Evolutionary conservation across 2,329 filamentous ascomycete genomes (phyloP), one percentile per base, ranked within the genome.

Genomic region (Cladophialophora psammophila): DNA sequence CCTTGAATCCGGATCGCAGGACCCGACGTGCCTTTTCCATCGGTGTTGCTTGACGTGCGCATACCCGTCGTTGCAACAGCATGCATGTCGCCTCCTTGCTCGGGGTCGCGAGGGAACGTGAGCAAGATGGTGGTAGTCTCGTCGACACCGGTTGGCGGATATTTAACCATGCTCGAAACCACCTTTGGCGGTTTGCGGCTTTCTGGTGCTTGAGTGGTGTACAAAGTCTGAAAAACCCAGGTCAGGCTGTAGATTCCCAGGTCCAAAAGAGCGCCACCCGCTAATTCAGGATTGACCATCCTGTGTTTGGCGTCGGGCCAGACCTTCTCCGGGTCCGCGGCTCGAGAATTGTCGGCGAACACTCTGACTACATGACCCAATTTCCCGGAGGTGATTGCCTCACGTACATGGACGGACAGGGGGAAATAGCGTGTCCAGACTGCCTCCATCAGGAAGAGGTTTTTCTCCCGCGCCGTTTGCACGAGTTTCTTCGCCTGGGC

Each of bases 161-260:
- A 71, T 8, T 61, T 66, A 7, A 70, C 69, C 55, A 72, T 71
- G 35, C 71, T 70, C 60, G 91, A 87, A 9, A 88, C 80, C 3
- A 95, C 88, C 53, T 82, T 84, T 5, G 93, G 93, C 0, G 85
- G 75, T 77, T 92, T 86, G 72, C 92, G 91, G 62, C 86, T 78
- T 9, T 31, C 57, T n/a, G 77, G 84, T 1, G 89, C 85, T 75
- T 94, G 90, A 2, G 91, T 87, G 78, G 93, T 91, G 61, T 68
- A 74, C 63, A 71, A 68, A 20, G 65, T 74, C 72, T 73, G 64
- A 80, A 96, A 96, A 34, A 96, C 86, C 93, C 93, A 97, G 36
- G 92, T 96, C 69, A 97, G 80, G 55, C 91, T 88, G 82, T 97
- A 97, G 78, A 97, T 91, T 68, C 93, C 93, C 65, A 97, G 79